Conservation (phyloP, 192 early-diverging fungal genomes). For the Lobulomyces angularis region DNA sequence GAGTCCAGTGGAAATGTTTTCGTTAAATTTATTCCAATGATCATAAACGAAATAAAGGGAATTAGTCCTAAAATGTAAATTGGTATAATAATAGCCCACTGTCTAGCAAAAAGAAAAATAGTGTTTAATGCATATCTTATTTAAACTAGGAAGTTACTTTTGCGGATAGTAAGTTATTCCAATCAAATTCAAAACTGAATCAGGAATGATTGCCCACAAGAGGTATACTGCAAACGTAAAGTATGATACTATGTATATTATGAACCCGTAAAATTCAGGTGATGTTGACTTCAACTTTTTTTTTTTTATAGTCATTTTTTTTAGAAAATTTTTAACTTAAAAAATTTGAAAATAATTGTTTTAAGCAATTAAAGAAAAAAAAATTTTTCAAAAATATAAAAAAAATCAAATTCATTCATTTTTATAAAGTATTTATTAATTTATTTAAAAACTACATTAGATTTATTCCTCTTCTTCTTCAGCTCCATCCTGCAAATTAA, state of each 20-base stretch:
- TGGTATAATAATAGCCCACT: conserved; percentile 74
- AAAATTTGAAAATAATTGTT: neutral
- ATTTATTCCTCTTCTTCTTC: no score
- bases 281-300: no score
- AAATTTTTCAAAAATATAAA: no score
- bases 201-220: conserved; percentile 73
- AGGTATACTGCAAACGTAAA: no score
- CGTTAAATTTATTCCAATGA: conserved; percentile 64
- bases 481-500: no score
- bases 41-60: conserved; percentile 60
- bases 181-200: conserved; percentile 50
- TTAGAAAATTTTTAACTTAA: no score
- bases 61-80: conserved; percentile 63
- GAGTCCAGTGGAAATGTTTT: conserved; percentile 66
- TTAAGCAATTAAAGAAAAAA: conserved; percentile 5
- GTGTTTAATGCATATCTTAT: neutral
- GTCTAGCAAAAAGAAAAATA: conserved; percentile 18
- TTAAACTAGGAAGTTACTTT: conserved; percentile 22
- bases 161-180: conserved; percentile 79
- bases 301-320: no score
- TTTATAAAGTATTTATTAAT: no score
- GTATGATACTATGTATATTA: no score
- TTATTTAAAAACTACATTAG: no score
- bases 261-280: no score
- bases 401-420: no score